Conservation (phyloP, 2,329 filamentous ascomycete genomes). For the Nemania diffusa region DNA sequence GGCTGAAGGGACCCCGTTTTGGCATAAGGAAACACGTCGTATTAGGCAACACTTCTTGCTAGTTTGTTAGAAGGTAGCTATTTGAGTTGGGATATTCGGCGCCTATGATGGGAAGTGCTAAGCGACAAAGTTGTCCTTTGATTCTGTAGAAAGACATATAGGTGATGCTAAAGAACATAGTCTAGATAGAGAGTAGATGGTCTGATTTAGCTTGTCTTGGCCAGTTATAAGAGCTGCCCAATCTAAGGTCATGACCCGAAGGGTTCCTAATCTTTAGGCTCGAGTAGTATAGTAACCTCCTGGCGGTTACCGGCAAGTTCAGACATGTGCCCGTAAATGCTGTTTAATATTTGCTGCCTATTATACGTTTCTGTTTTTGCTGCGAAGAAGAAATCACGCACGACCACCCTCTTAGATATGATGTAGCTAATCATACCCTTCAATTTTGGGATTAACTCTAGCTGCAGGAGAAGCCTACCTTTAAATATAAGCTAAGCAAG, state of each 20-base stretch:
- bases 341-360: background rate
- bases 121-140: background rate
- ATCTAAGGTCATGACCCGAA: background rate
- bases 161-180: background rate
- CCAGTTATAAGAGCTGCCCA: background rate
- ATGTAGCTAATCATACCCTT: background rate
- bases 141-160: background rate
- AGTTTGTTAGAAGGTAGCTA: background rate
- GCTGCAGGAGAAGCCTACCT: no score
- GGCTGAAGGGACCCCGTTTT: background rate
- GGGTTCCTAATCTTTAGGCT: background rate
- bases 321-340: background rate
- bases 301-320: background rate
- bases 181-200: background rate
- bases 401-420: background rate
- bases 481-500: no score
- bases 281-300: no score
- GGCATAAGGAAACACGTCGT: background rate
- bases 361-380: background rate
- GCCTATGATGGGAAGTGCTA: background rate
- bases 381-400: background rate
- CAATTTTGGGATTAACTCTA: no score
- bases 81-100: background rate
- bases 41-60: background rate
- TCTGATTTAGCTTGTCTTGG: background rate